phyloP scores from a whole-genome alignment of 352 stramenopile genomes.

The Aphanomyces invadans region DNA sequence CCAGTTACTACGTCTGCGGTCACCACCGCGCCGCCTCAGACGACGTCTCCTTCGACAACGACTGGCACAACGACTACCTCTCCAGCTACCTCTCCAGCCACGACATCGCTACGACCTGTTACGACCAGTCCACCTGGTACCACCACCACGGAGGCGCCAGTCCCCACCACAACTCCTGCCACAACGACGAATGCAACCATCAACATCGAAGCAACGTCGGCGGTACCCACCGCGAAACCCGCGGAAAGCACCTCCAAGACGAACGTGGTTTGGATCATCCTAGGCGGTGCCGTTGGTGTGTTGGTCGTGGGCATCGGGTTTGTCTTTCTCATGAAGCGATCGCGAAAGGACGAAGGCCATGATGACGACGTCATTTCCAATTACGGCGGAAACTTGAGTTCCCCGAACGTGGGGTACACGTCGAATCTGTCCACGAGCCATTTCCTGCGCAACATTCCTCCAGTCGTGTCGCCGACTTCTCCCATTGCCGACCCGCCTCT shows the following conservation, averaged over 20 bases:
- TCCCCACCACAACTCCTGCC: not conserved
- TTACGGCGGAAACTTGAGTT: not conserved
- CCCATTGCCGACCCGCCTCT: too few species aligned
- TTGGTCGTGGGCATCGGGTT: not conserved
- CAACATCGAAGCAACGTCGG: not conserved
- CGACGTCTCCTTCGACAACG: not conserved
- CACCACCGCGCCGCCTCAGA: not conserved
- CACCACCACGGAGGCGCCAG: not conserved
- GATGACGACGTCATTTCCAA: constrained; percentile 15
- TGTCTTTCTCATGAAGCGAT: not conserved
- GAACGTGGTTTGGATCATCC: constrained; percentile 7
- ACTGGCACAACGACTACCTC: not conserved
- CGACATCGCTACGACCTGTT: not conserved
- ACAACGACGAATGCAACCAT: not conserved
- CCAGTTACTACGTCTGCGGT: not conserved
- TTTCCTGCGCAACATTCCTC: too few species aligned
- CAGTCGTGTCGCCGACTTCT: too few species aligned
- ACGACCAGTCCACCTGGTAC: not conserved
- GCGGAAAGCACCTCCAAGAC: not conserved
- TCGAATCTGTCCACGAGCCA: too few species aligned
- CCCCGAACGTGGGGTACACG: not conserved
- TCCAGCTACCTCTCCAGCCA: not conserved
- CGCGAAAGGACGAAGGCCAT: not conserved
- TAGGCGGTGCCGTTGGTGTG: not conserved
- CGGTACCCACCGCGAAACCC: not conserved